Percentiles rank a stretch among this genome's conserved stretches.
These are phyloP conservation scores for Citrus sp. DNA, from an alignment of 345 rosid species.

Conservation along the genomic window DNA sequence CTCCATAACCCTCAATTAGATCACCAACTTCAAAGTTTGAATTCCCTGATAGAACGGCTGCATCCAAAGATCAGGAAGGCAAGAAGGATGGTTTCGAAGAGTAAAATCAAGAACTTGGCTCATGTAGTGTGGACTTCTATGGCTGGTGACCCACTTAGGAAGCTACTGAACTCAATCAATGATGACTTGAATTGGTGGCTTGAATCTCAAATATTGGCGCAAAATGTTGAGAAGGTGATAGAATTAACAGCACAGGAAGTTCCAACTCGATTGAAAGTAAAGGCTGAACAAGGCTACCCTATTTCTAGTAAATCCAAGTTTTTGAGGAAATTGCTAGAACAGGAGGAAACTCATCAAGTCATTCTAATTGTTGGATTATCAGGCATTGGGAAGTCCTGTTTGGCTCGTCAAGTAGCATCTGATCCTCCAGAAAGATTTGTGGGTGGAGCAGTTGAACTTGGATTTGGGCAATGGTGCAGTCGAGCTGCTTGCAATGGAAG, in stretches of 20 bases:
- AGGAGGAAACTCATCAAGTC: slow-evolving; percentile 18
- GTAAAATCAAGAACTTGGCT: slow-evolving; percentile 21
- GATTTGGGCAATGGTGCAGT: slow-evolving; percentile 35
- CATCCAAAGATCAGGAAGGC: slow-evolving; percentile 27
- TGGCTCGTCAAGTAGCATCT: slow-evolving; percentile 37
- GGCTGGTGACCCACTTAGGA: slow-evolving; percentile 29
- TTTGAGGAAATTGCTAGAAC: slow-evolving; percentile 24
- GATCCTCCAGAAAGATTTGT: slow-evolving; percentile 20
- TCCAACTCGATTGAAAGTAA: slow-evolving; percentile 21
- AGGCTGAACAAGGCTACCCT: slow-evolving; percentile 27
- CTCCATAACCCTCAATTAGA: slow-evolving; percentile 27
- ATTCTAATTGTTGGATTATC: slow-evolving; percentile 31
- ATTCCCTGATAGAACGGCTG: slow-evolving; percentile 22
- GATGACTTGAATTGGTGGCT: slow-evolving; percentile 34
- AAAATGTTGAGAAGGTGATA: slow-evolving; percentile 25
- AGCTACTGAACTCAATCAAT: slow-evolving; percentile 21
- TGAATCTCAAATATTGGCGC: slow-evolving; percentile 31
- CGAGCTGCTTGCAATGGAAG: slow-evolving; percentile 30
- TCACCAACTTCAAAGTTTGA: slow-evolving; percentile 27
- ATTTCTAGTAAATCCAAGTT: slow-evolving; percentile 21
- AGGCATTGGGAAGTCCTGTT: slow-evolving; percentile 34
- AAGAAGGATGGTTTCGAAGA: slow-evolving; percentile 19
- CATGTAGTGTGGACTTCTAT: slow-evolving; percentile 27
- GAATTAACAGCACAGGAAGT: slow-evolving; percentile 22
- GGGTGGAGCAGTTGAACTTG: slow-evolving; percentile 31